These are phyloP conservation scores for Monosporascus sp. DNA, from an alignment of 2,329 filamentous ascomycete species.

Conservation along the genomic window DNA sequence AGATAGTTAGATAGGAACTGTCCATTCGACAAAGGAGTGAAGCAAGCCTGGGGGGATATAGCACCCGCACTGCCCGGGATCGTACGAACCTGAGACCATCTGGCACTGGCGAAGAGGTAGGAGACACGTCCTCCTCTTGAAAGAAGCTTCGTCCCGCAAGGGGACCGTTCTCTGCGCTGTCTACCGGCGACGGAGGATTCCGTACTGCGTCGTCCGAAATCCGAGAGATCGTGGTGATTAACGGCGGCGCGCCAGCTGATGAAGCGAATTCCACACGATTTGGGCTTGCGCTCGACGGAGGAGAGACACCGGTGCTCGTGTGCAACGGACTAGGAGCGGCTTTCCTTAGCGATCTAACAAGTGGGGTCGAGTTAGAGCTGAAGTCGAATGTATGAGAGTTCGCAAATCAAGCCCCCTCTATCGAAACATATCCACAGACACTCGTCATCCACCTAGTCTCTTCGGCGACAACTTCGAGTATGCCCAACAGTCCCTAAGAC, in stretches of 20 bases:
- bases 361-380: slow-evolving; percentile 27
- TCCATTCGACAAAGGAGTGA: background rate
- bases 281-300: slow-evolving; percentile 38
- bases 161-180: slow-evolving; percentile 5
- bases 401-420: slow-evolving; percentile 2
- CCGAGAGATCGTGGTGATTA: slow-evolving; percentile 19
- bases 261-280: slow-evolving; percentile 31
- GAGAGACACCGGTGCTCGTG: slow-evolving; percentile 37
- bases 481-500: background rate
- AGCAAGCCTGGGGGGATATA: background rate
- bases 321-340: slow-evolving; percentile 46
- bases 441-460: background rate
- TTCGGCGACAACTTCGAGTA: background rate
- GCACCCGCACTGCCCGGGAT: background rate
- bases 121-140: slow-evolving; percentile 14
- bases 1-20: background rate
- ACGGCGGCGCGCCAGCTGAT: slow-evolving; percentile 19
- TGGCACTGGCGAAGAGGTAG: slow-evolving; percentile 17
- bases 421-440: background rate
- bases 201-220: slow-evolving; percentile 5
- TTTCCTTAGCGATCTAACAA: slow-evolving; percentile 39
- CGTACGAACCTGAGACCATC: slow-evolving; percentile 15
- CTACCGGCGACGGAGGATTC: slow-evolving; percentile 6
- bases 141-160: slow-evolving; percentile 5
- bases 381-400: slow-evolving; percentile 17